These are phyloP conservation scores for Biancaea sappan DNA, from an alignment of 306 rosid genomes.

Conservation along the genomic window DNA sequence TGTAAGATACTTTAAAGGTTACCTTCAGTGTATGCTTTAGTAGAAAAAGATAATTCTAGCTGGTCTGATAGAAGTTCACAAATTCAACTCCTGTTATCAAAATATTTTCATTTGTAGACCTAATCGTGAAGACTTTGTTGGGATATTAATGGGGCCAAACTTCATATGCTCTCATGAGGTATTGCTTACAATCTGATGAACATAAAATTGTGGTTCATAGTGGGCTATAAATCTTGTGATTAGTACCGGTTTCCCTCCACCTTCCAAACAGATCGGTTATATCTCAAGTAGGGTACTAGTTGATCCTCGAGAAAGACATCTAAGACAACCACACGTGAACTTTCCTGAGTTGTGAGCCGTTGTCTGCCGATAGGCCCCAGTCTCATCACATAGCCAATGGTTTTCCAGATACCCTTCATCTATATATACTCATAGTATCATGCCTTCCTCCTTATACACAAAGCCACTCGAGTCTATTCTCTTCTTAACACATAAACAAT, in stretches of 20 bases:
- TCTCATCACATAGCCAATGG: neutral
- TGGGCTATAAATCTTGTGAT: neutral
- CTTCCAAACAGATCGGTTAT: neutral
- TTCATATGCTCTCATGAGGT: neutral
- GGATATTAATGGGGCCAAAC: neutral
- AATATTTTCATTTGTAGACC: neutral
- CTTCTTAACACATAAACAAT: slow-evolving; percentile 6
- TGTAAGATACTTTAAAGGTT: neutral
- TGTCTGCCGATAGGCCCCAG: neutral
- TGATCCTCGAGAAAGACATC: neutral
- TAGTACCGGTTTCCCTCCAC: neutral
- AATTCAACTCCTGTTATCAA: neutral
- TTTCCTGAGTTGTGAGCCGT: neutral
- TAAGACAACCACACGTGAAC: neutral
- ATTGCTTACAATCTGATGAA: neutral
- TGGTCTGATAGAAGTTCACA: neutral
- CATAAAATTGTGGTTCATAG: neutral
- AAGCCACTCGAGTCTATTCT: neutral
- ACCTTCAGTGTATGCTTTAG: neutral
- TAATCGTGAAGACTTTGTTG: neutral
- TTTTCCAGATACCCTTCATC: slow-evolving; percentile 15
- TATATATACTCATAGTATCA: slow-evolving; percentile 36
- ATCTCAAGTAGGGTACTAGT: neutral
- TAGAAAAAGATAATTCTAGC: neutral
- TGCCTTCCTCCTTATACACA: neutral